Evolutionary conservation across 768 basidiomycete genomes (phyloP), one percentile per base, ranked within the genome.

Genomic region (Gloeostereum incarnatum): DNA sequence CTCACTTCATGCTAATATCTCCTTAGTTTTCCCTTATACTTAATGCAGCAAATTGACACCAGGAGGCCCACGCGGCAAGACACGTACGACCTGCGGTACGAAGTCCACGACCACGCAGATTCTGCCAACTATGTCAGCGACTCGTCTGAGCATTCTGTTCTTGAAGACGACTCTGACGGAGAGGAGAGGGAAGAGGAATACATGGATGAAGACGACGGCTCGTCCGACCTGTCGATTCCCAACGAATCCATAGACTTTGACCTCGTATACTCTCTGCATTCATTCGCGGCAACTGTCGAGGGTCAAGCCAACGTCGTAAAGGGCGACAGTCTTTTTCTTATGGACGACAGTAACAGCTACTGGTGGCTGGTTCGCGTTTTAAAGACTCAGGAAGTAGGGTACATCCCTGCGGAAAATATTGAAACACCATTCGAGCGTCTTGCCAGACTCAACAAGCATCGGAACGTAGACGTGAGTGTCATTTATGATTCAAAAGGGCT

Each of bases 281-380:
- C 86, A 49, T 98, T 98, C 58, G 85, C 92, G 3, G 96, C 96
- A 0, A 98, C 96, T 0, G 93, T 98, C 24, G 94, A 97, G 52
- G 96, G 96, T 18, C 96, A 99, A 62, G 96, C 96, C 2, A 96
- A 88, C 48, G 96, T 99, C 47, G 89, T 96, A 59, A 98, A 97
- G 61, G 96, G 96, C 18, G 94, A 99, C 68, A 88, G 87, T 45
- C 72, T 99, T 32, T 82, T 91, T 55, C 69, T 99, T 31, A 90
- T 98, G 75, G 96, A 99, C 63, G 96, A 99, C 58, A 90, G 83
- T 41, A 98, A 99, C 60, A 90, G 88, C 60, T 99, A 99, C 63
- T 98, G 96, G 96, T 98, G 96, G 96, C 85, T 98, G 35, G 94
- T 99, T 6, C 78, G 92, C 33, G 96, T 99, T 6, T 79, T 99